Evolutionary conservation across 495 filamentous ascomycete species (phyloP).

Genomic region (Penicilliopsis zonata): DNA sequence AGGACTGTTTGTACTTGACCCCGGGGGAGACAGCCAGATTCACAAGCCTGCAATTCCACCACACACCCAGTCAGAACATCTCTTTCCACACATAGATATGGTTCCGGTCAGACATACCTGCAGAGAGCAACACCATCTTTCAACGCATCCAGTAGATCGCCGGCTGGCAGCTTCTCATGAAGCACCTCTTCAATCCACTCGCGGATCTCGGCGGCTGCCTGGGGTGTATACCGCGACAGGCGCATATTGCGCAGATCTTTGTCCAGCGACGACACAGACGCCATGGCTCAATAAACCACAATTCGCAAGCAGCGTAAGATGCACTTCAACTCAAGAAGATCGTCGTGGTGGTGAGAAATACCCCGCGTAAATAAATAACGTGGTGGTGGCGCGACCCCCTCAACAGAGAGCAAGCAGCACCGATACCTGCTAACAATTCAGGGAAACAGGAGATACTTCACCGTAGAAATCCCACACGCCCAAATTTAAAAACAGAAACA

Average conservation of each 20-base stretch:
- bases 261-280: constrained; percentile 87
- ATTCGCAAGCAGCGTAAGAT: constrained; percentile 1
- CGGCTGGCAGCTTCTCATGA: constrained; percentile 54
- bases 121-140: constrained; percentile 87
- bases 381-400: no score
- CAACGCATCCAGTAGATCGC: constrained; percentile 72
- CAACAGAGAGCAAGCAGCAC: no score
- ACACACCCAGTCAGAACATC: no score
- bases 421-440: no score
- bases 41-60: constrained; percentile 49
- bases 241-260: constrained; percentile 91
- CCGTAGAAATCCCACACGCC: no score
- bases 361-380: no score
- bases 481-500: no score
- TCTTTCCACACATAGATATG: no score
- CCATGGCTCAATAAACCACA: constrained; percentile 43
- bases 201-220: constrained; percentile 75
- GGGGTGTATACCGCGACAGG: constrained; percentile 85
- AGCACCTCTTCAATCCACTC: constrained; percentile 80
- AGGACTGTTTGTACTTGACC: constrained; percentile 65
- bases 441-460: no score
- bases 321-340: neutral
- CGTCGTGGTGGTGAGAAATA: constrained; percentile 6
- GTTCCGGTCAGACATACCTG: constrained; percentile 62
- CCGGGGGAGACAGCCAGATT: constrained; percentile 73